Evolutionary conservation across 1,284 basidiomycete genomes (phyloP).

Genomic region (Phellinidium pouzarii): DNA sequence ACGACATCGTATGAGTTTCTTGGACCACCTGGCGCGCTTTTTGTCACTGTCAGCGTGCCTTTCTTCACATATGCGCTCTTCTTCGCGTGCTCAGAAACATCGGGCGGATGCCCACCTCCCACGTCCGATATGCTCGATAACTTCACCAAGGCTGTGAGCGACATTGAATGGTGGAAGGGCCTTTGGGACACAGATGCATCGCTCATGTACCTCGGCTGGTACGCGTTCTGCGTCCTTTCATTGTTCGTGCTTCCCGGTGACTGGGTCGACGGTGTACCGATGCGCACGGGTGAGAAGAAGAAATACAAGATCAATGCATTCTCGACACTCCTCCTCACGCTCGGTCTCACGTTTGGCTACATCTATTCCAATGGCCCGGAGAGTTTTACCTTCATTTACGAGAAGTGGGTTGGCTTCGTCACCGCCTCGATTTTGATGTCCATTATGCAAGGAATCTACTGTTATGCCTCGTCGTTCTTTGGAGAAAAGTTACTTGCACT

Average conservation of each 20-base stretch:
- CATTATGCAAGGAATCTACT: slow-evolving; percentile 63
- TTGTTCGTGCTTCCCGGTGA: slow-evolving; percentile 88
- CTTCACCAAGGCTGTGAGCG: slow-evolving; percentile 42
- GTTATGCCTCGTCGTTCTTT: slow-evolving; percentile 72
- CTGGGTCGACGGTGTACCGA: slow-evolving; percentile 69
- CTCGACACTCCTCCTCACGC: slow-evolving; percentile 74
- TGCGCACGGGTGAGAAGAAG: slow-evolving; percentile 76
- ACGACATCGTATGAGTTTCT: slow-evolving; percentile 79
- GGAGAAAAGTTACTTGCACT: slow-evolving; percentile 71
- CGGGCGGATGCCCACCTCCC: slow-evolving; percentile 69
- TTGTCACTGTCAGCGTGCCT: slow-evolving; percentile 72
- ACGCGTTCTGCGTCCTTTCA: slow-evolving; percentile 75
- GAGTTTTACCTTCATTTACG: slow-evolving; percentile 84
- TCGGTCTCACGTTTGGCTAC: slow-evolving; percentile 63
- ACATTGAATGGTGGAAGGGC: slow-evolving; percentile 54
- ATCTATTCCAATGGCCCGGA: slow-evolving; percentile 72
- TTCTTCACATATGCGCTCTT: slow-evolving; percentile 73
- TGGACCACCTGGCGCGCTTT: slow-evolving; percentile 75
- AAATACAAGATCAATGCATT: slow-evolving; percentile 96
- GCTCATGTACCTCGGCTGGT: slow-evolving; percentile 83
- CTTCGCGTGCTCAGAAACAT: slow-evolving; percentile 77
- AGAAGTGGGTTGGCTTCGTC: slow-evolving; percentile 87
- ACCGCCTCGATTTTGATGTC: slow-evolving; percentile 84
- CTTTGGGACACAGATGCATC: slow-evolving; percentile 81
- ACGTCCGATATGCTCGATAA: slow-evolving; percentile 38